Percentiles rank a stretch among this genome's conserved stretches.
These are phyloP conservation scores for Trichoderma afroharzianum DNA, from an alignment of 2,329 filamentous ascomycete genomes.

Conservation along the genomic window DNA sequence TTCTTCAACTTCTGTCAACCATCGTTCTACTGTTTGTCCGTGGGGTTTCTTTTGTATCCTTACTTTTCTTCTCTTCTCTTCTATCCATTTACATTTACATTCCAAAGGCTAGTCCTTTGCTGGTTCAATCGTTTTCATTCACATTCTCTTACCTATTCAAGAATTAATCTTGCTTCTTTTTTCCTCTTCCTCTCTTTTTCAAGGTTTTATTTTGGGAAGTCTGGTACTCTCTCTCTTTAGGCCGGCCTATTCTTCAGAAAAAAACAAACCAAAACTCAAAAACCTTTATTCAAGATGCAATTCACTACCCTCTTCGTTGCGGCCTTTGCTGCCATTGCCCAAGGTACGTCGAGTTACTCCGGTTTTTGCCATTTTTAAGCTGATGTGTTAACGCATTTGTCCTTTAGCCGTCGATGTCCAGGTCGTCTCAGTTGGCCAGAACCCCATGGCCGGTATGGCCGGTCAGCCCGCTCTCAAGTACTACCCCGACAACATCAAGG, in stretches of 20 bases:
- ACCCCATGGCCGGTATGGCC: constrained; percentile 49
- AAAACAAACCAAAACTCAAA: neutral
- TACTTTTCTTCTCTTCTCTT: constrained; percentile 25
- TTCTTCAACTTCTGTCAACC: constrained; percentile 21
- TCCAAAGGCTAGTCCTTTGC: constrained; percentile 30
- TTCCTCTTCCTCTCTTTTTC: constrained; percentile 26
- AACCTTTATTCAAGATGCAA: constrained; percentile 45
- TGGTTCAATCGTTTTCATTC: constrained; percentile 30
- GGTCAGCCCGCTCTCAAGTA: constrained; percentile 53
- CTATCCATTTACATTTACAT: constrained; percentile 24
- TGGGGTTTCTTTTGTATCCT: constrained; percentile 29
- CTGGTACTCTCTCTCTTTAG: constrained; percentile 18
- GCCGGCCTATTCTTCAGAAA: constrained; percentile 24
- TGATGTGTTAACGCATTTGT: neutral
- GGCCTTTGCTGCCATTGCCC: constrained; percentile 45
- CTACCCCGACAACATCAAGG: constrained; percentile 63
- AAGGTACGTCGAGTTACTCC: constrained; percentile 36
- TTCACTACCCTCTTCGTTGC: constrained; percentile 46
- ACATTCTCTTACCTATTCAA: constrained; percentile 6
- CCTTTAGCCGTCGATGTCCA: constrained; percentile 46
- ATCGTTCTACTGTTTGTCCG: constrained; percentile 25
- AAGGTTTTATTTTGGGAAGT: constrained; percentile 19
- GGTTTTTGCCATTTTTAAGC: neutral
- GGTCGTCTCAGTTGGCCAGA: constrained; percentile 61
- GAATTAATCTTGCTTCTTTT: constrained; percentile 18